Base-by-base conservation (phyloP, 2,329 filamentous ascomycete genomes). In the Aureobasidium namibiae region DNA sequence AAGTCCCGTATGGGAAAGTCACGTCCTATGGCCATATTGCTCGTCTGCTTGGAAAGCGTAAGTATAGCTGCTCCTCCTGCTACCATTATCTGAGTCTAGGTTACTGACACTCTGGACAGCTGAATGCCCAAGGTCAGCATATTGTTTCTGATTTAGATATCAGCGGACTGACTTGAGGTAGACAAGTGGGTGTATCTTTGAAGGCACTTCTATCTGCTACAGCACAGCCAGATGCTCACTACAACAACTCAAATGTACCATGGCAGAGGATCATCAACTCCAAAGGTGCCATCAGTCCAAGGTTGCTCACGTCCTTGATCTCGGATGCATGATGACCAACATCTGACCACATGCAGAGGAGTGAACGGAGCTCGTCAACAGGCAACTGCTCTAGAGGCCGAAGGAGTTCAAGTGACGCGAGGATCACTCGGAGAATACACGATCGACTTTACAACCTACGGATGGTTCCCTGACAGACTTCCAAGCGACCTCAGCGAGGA, bases 261-360 rank as follows among this genome's bases (percentile, higher is more conserved):
- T 97, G 92, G 92, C 92, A 97, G 76, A 80, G 94, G 60, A 89
- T 97, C 61, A 88, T 97, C 70, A 96, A 92, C 72, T 77, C 89
- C 14, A 92, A 89, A 73, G 92, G 92, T 23, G 78, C 84, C 61
- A 95, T 97, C 65, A 95, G 91, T 45, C 88, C 88, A 8, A 83
- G 92, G 90, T 92, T 68, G 65, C 76, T 21, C 3, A 14, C 70
- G 9, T 52, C 38, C 45, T n/a, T 41, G 14, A 21, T 39, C n/a
- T 9, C 53, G 26, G 41, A 31, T 23, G 5, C 16, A 18, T 23
- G 1, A 13, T 24, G 23, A 50, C 11, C 36, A 24, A 21, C 14
- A 38, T 57, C 59, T 61, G 46, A 61, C 48, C 21, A 21, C n/a
- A 13, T 60, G 9, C 24, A 72, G 70, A 67, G 70, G 69, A 18